Evolutionary conservation across 1,139 yeast species (phyloP).

Genomic region (Blastobotrys illinoisensis): DNA sequence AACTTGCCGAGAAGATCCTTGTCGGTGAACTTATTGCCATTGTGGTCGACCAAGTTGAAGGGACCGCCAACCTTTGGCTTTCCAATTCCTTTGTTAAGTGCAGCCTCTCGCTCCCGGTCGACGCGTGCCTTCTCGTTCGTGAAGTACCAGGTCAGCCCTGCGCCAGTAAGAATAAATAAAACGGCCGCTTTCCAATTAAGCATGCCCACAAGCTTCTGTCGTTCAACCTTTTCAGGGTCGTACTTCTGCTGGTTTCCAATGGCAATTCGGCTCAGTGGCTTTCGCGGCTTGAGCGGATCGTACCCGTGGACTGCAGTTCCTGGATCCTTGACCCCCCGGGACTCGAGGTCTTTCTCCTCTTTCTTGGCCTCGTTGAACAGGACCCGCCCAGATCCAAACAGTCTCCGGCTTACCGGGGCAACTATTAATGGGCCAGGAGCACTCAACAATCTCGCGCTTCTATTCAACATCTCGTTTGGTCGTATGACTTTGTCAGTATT

Average conservation of each 20-base stretch:
- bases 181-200: constrained; percentile 85
- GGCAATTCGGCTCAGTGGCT: constrained; percentile 49
- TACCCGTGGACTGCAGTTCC: constrained; percentile 26
- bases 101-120: constrained; percentile 68
- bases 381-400: not conserved
- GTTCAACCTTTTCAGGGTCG: constrained; percentile 24
- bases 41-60: constrained; percentile 62
- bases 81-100: constrained; percentile 80
- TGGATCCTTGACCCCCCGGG: constrained; percentile 13
- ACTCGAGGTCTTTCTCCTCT: not conserved
- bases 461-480: not conserved
- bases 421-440: not conserved
- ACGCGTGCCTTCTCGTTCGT: constrained; percentile 67
- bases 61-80: constrained; percentile 93
- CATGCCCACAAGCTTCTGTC: constrained; percentile 50
- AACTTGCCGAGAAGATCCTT: constrained; percentile 71
- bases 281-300: constrained; percentile 32
- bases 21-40: constrained; percentile 70
- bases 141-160: constrained; percentile 64
- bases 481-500: not conserved
- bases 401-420: not conserved
- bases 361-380: not conserved
- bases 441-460: not conserved
- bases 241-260: constrained; percentile 43
- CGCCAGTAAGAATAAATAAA: constrained; percentile 61